Percentiles rank a stretch among this genome's conserved stretches.
Conservation (phyloP, 441 rosid species). For the Gossypium davidsonii region DNA sequence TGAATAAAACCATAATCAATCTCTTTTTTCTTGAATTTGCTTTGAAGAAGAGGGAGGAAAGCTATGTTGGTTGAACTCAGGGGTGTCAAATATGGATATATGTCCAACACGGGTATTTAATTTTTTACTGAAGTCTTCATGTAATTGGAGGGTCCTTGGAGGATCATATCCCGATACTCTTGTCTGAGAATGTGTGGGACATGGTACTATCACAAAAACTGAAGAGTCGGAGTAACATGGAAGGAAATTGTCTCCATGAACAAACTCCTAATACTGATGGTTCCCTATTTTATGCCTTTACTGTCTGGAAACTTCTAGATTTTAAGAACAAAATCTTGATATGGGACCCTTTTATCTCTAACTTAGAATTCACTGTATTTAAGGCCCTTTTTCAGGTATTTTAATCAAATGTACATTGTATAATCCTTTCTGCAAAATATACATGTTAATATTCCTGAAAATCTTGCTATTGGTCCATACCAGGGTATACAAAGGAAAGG, state of each 20-base stretch:
- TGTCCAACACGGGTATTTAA: not conserved
- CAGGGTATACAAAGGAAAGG: slow-evolving; percentile 90
- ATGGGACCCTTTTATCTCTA: not conserved
- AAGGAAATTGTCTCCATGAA: not conserved
- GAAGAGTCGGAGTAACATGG: not conserved
- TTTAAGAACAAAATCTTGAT: not conserved
- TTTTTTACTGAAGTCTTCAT: too few species aligned
- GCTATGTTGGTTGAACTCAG: not conserved
- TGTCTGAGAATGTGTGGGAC: too few species aligned
- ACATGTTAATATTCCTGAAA: not conserved
- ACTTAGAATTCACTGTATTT: not conserved
- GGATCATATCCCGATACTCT: too few species aligned
- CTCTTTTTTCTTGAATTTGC: not conserved
- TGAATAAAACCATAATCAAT: not conserved
- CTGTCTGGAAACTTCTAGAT: not conserved
- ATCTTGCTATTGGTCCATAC: slow-evolving; percentile 7
- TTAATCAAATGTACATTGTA: not conserved
- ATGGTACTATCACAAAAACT: too few species aligned
- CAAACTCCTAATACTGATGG: not conserved
- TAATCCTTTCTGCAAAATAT: not conserved
- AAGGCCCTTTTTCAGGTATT: not conserved
- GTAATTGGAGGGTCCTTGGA: too few species aligned
- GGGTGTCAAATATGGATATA: not conserved
- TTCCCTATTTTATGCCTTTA: not conserved
- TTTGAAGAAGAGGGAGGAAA: not conserved